Base-by-base conservation (phyloP, 2,329 filamentous ascomycete genomes). In the Verticillium tricorpus region DNA sequence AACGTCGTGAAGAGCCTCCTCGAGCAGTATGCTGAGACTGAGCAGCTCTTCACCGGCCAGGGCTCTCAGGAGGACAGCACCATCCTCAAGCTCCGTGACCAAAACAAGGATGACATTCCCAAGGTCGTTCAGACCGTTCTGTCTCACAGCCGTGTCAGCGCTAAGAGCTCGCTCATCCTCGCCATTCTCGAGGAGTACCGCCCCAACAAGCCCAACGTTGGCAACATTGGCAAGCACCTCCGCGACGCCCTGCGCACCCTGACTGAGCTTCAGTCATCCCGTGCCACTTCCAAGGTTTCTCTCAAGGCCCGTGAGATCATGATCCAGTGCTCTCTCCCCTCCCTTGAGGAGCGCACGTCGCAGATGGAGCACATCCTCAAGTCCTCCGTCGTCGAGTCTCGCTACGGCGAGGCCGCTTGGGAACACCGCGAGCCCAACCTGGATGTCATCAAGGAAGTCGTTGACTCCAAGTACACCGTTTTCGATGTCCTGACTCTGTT, bases 331-430 rank as follows among this genome's bases (percentile, higher is more conserved):
- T 93, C 95, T 60, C 85, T 99, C 74, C 95, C 95, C 19, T 99
- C 95, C 3, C 83, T 99, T 22, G 95, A 98, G 77, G 95, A 99
- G 83, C 89, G 95, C 69, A 91, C 91, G 31, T 86, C 90, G 7
- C 95, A 99, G 80, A 97, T 99, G 94, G 95, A 98, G 82, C 94
- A 98, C 77, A 99, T 99, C 67, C 84, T 99, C 61, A 91, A 93
- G 63, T 97, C 94, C 31, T 94, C 95, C 0, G 95, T 99, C 25
- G 87, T 97, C 8, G 93, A 99, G 76, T 97, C 93, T n/a, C 89
- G 91, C 68, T 99, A 99, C 72, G 95, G 95, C 63, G 95, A 99
- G 83, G 93, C 92, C 64, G 93, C 94, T 59, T 97, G 92, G 91
- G 94, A 97, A 66, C 95, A 99, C 79, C 86, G 95, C 67, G 91